phyloP scores from a whole-genome alignment of 2,329 filamentous ascomycete genomes.

The Penicillium psychrosexuale region DNA sequence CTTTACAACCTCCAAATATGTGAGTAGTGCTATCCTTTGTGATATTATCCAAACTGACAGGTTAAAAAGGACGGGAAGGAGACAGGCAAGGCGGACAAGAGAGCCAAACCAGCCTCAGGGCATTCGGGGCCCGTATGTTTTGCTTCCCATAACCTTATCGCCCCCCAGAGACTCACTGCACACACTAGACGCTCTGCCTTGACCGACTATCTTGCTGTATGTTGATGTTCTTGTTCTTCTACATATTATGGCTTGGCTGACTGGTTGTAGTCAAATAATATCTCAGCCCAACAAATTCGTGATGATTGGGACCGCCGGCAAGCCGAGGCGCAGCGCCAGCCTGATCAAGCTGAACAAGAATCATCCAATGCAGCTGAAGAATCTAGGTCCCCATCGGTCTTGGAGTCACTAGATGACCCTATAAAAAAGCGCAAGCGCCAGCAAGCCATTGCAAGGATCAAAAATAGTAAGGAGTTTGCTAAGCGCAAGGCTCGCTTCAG shows the following conservation, averaged over 20 bases:
- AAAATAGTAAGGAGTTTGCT: conserved; percentile 51
- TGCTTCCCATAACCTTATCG: not conserved
- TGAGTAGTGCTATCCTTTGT: not conserved
- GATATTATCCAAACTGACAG: not conserved
- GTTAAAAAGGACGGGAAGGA: conserved; percentile 29
- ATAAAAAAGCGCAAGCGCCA: conserved; percentile 57
- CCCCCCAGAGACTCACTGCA: conserved; percentile 15
- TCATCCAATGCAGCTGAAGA: conserved; percentile 33
- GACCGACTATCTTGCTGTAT: conserved; percentile 64
- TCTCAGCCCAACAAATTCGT: conserved; percentile 62
- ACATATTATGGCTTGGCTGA: not conserved
- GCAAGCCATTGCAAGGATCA: conserved; percentile 48
- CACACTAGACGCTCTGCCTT: conserved; percentile 57
- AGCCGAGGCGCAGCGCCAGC: conserved; percentile 47
- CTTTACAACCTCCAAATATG: not conserved
- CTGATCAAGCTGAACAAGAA: conserved; percentile 17
- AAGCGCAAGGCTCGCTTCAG: conserved; percentile 43
- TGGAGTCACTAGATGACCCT: conserved; percentile 35
- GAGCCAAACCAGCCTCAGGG: conserved; percentile 17
- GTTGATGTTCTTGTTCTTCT: conserved; percentile 19
- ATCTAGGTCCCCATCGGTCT: conserved; percentile 33
- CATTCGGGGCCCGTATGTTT: conserved; percentile 47
- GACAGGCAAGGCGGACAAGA: conserved; percentile 20
- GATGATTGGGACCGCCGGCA: conserved; percentile 56
- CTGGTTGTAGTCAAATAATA: conserved; percentile 56